Evolutionary conservation across 225 moss, liverwort and hornwort species (phyloP).

Genomic region (Bryoerythrophyllum caledonicum): DNA sequence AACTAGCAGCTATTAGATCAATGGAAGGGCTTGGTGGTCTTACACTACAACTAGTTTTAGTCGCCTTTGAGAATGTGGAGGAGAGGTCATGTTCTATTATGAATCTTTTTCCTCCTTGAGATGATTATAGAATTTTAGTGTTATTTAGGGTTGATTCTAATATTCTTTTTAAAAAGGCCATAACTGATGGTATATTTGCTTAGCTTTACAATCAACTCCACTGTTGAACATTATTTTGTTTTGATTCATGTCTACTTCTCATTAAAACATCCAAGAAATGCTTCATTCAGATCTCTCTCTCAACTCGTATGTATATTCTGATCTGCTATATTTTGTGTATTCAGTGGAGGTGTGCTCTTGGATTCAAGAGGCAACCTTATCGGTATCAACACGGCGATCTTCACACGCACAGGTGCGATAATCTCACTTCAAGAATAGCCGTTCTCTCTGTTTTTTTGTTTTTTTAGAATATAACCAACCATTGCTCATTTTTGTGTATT

Average conservation of each 20-base stretch:
- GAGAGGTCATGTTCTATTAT: too few relatives aligned
- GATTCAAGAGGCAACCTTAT: conserved; percentile 64
- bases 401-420: conserved; percentile 64
- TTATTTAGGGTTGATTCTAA: too few relatives aligned
- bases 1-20: too few relatives aligned
- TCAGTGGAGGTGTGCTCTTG: conserved; percentile 68
- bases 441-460: neutral
- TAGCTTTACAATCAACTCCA: too few relatives aligned
- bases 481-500: neutral
- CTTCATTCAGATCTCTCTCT: neutral
- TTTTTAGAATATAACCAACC: neutral
- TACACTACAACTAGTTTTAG: too few relatives aligned
- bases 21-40: too few relatives aligned
- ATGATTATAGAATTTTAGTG: too few relatives aligned
- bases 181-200: too few relatives aligned
- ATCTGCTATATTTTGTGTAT: conserved; percentile 8
- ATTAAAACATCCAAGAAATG: neutral
- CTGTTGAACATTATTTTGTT: neutral
- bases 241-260: neutral
- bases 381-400: conserved; percentile 71
- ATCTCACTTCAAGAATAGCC: neutral
- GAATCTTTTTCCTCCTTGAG: too few relatives aligned
- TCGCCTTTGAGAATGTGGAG: too few relatives aligned
- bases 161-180: too few relatives aligned
- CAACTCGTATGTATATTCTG: neutral